Evolutionary conservation across 371 early-diverging fungal genomes (phyloP), one percentile per base, ranked within the genome.

Genomic region (Mucor mucedo): DNA sequence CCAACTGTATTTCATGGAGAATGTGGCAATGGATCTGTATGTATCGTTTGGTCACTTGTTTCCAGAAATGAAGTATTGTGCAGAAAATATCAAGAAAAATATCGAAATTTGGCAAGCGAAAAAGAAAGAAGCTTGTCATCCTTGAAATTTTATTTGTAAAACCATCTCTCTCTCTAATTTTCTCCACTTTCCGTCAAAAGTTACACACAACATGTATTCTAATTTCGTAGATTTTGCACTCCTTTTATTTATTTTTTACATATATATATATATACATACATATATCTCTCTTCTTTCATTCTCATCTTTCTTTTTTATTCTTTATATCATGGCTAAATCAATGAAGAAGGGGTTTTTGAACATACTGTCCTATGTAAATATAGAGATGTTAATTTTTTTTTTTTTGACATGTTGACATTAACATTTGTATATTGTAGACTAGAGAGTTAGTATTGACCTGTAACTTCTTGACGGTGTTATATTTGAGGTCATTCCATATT

Each of bases 1-100:
- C 38, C 91, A 91, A 57, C 76, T 89, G 11, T 80, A 77, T 4
- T 91, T 91, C 55, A 90, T 90, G 62, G 81, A 82, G 48, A 75
- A 75, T n/a, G 82, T 88, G 50, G 88, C 89, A 0, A 74, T 89
- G 62, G 89, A 87, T 35, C 64, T 91, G 41, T 90, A 10, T 39
- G 10, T 5, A 29, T 7, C 55, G 5, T 48, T 62, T 14, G 49
- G 33, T 49, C n/a, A 53, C 32, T 27, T 45, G 10, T 49, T 35
- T 52, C 39, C 52, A 71, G 72, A 67, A 29, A 69, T 80, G 72
- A 13, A 41, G 5, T 77, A 73, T 47, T 69, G 72, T 48, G 40
- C 68, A 28, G 67, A 72, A 13, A 64, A 58, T 54, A 75, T 77
- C 30, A 40, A 68, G 38, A 65, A 68, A 13, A 80, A 80, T 50